Base-by-base conservation (phyloP, 257 asterid species). In the Solanum medicagineum region DNA sequence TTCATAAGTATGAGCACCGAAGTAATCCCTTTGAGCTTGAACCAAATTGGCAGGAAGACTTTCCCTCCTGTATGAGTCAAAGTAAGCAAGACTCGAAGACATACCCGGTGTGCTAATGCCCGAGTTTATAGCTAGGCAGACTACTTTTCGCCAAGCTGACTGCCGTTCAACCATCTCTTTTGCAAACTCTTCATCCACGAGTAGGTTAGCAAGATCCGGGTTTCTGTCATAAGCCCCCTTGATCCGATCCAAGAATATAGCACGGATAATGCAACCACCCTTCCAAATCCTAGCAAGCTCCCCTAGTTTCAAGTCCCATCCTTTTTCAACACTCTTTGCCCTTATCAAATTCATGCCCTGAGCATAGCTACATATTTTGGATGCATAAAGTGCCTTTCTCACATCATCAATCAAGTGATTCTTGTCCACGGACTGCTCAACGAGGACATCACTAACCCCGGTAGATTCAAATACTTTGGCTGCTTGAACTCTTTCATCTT, bases 281-380 rank as follows among this genome's bases (percentile, higher is more conserved):
- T 96, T 96, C 99, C 99, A 96, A 42, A 96, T 96, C 90, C 99
- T 90, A 3, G 99, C 98, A 32, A 96, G 92, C 86, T 96, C 99
- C 5, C 99, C 99, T 80, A 96, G 85, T 88, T 91, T 91, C 95
- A 96, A 87, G 56, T 74, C 96, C 99, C 99, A 96, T 51, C 93
- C 98, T 87, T 93, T 94, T 87, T 96, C 99, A 3, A 84, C 82
- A 80, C 99, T 94, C 94, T 96, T 96, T 11, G 98, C 99, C 54
- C 98, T 97, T 45, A 96, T 93, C 87, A 96, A 90, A 85, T 94
- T 94, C 99, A 96, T 94, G 20, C 99, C 99, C 74, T 96, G 99
- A 10, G 98, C 99, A 80, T 96, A 96, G 69, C 98, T 94, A 68
- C 99, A 96, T 16, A 96, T 96, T 80, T 96, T 94, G 40, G 99